A percentile compares a stretch with the other conserved stretches of the same genome.
Evolutionary conservation across 192 early-diverging fungal species (phyloP).

Genomic region (Coemansia sp.): DNA sequence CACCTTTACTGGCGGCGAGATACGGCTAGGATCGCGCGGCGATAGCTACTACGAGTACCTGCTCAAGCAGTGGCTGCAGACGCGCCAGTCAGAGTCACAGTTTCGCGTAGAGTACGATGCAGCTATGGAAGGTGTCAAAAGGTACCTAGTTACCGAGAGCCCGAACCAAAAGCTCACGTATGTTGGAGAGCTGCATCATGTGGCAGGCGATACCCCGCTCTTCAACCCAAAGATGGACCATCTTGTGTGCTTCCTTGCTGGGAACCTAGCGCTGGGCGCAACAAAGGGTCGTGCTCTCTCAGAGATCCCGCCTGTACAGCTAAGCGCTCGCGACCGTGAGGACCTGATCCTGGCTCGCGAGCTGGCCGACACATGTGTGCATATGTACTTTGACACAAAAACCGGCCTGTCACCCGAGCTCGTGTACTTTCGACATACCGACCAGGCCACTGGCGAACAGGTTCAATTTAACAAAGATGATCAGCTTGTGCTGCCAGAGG

Average conservation of each 20-base stretch:
- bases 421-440: slow-evolving; percentile 12
- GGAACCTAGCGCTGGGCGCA: slow-evolving; percentile 46
- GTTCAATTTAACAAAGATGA: not conserved
- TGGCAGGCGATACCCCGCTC: slow-evolving; percentile 51
- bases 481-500: slow-evolving; percentile 18
- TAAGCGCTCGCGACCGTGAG: slow-evolving; percentile 40
- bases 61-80: slow-evolving; percentile 87
- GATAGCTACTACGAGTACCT: slow-evolving; percentile 97
- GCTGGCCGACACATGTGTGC: slow-evolving; percentile 72
- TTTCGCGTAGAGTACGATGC: slow-evolving; percentile 69
- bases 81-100: slow-evolving; percentile 59
- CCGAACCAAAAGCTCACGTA: slow-evolving; percentile 21
- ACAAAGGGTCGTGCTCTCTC: slow-evolving; percentile 25
- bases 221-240: slow-evolving; percentile 80
- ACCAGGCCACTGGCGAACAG: not conserved
- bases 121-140: slow-evolving; percentile 48
- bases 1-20: slow-evolving; percentile 14
- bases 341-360: slow-evolving; percentile 79
- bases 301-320: slow-evolving; percentile 4
- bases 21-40: slow-evolving; percentile 52
- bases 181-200: slow-evolving; percentile 47
- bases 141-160: slow-evolving; percentile 22
- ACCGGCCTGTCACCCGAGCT: slow-evolving; percentile 70
- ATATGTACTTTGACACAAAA: slow-evolving; percentile 78
- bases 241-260: slow-evolving; percentile 83